Evolutionary conservation across 768 basidiomycete species (phyloP).

Genomic region (Suillus tomentosus): DNA sequence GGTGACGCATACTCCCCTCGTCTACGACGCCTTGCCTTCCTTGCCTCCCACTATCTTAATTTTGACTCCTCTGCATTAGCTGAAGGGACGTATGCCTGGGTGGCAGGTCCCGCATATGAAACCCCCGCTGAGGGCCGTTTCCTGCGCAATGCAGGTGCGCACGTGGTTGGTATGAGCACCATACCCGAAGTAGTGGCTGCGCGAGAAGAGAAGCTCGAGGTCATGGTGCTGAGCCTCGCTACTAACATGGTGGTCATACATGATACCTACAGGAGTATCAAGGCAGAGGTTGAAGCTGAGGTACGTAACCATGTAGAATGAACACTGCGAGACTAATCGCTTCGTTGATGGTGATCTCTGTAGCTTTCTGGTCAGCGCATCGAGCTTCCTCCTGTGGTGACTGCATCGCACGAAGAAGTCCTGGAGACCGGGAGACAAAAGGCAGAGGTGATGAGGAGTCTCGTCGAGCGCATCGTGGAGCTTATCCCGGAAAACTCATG

Average conservation of each 20-base stretch:
- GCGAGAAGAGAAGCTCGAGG: slow-evolving; percentile 70
- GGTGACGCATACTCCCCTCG: slow-evolving; percentile 79
- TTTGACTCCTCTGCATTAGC: slow-evolving; percentile 57
- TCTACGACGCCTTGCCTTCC: slow-evolving; percentile 73
- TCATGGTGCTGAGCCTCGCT: slow-evolving; percentile 80
- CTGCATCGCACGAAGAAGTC: slow-evolving; percentile 82
- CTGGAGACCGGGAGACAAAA: slow-evolving; percentile 63
- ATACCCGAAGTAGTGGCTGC: slow-evolving; percentile 87
- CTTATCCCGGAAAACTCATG: slow-evolving; percentile 22
- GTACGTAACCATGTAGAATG: slow-evolving; percentile 37
- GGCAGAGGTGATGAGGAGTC: slow-evolving; percentile 66
- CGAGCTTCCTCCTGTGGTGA: slow-evolving; percentile 40
- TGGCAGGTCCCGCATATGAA: slow-evolving; percentile 88
- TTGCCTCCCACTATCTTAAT: slow-evolving; percentile 64
- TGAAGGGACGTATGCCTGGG: slow-evolving; percentile 90
- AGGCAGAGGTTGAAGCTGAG: slow-evolving; percentile 78
- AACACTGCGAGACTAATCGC: neutral
- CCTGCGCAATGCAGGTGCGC: slow-evolving; percentile 72
- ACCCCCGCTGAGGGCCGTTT: slow-evolving; percentile 85
- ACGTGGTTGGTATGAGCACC: slow-evolving; percentile 95
- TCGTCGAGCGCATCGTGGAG: slow-evolving; percentile 69
- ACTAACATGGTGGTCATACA: slow-evolving; percentile 85
- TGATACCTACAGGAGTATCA: slow-evolving; percentile 63
- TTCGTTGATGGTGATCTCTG: slow-evolving; percentile 12
- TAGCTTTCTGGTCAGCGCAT: slow-evolving; percentile 65